Conservation (phyloP, 768 basidiomycete genomes). For the Pholiota conissans region DNA sequence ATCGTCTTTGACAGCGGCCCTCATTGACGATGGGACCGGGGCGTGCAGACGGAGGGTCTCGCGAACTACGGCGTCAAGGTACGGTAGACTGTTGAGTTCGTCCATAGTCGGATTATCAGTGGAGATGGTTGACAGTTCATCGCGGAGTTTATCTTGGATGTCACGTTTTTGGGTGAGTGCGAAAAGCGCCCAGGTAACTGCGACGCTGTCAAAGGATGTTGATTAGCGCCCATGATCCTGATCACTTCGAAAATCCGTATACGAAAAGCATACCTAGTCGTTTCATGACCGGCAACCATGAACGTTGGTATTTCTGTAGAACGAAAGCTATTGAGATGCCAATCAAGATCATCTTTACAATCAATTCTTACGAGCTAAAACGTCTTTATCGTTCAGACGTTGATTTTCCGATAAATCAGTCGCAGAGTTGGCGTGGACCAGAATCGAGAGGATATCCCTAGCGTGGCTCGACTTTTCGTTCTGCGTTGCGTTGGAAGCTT, state of each 20-base stretch:
- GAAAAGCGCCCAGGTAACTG: constrained; percentile 58
- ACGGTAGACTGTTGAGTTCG: constrained; percentile 60
- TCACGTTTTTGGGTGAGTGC: constrained; percentile 47
- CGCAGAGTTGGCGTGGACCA: constrained; percentile 61
- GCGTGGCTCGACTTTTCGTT: constrained; percentile 17
- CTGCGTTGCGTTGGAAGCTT: constrained; percentile 28
- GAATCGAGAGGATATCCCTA: constrained; percentile 55
- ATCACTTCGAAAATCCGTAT: not conserved
- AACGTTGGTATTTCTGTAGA: constrained; percentile 55
- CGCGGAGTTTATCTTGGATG: constrained; percentile 54
- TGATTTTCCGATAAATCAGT: constrained; percentile 53
- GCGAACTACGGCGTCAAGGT: constrained; percentile 62
- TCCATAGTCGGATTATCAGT: constrained; percentile 69
- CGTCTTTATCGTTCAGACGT: constrained; percentile 56
- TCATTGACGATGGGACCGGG: constrained; percentile 44
- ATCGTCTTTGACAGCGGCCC: constrained; percentile 51
- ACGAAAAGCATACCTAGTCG: constrained; percentile 47
- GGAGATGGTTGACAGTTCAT: constrained; percentile 49
- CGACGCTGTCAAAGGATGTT: constrained; percentile 28
- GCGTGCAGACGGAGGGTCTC: constrained; percentile 59
- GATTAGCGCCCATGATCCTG: not conserved
- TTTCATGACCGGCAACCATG: constrained; percentile 54
- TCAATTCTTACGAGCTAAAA: constrained; percentile 41
- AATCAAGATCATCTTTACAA: not conserved
- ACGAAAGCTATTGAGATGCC: not conserved